phyloP scores from a whole-genome alignment of 1,284 basidiomycete genomes.

The Ustilago loliicola region DNA sequence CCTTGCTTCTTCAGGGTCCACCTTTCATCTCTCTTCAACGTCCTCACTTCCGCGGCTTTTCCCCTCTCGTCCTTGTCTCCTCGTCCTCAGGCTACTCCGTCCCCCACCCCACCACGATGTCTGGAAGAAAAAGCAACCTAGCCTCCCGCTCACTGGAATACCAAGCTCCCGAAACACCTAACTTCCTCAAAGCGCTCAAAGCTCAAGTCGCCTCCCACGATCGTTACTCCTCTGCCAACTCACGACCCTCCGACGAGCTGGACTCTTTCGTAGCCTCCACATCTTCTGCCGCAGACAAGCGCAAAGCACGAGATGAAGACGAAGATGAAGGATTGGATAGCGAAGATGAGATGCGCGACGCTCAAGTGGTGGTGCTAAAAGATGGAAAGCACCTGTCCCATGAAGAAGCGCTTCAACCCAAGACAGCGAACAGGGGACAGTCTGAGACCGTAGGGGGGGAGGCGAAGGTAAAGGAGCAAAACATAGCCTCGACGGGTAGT shows the following conservation, averaged over 20 bases:
- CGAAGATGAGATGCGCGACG: slow-evolving; percentile 52
- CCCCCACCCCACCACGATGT: slow-evolving; percentile 13
- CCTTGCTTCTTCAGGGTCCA: slow-evolving; percentile 18
- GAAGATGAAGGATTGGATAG: slow-evolving; percentile 24
- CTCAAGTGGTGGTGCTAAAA: slow-evolving; percentile 62
- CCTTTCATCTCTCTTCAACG: not conserved
- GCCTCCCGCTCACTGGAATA: slow-evolving; percentile 40
- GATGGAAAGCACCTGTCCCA: slow-evolving; percentile 57
- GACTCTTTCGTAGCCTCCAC: slow-evolving; percentile 26
- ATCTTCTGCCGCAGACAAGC: slow-evolving; percentile 13
- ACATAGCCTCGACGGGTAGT: slow-evolving; percentile 14
- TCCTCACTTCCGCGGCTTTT: not conserved
- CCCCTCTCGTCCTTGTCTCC: not conserved
- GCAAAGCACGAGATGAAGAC: not conserved
- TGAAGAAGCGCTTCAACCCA: slow-evolving; percentile 38
- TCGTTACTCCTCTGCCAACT: slow-evolving; percentile 9
- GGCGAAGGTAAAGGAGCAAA: slow-evolving; percentile 4
- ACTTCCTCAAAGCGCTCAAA: slow-evolving; percentile 41
- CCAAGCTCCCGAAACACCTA: slow-evolving; percentile 26
- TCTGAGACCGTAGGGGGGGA: not conserved
- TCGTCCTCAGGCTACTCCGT: not conserved
- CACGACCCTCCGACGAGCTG: slow-evolving; percentile 12
- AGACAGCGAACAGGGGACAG: not conserved
- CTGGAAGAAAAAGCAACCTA: slow-evolving; percentile 25
- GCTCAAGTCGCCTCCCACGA: slow-evolving; percentile 30